These are phyloP conservation scores for Calocybe cyanea DNA, from an alignment of 768 basidiomycete genomes.

Conservation along the genomic window DNA sequence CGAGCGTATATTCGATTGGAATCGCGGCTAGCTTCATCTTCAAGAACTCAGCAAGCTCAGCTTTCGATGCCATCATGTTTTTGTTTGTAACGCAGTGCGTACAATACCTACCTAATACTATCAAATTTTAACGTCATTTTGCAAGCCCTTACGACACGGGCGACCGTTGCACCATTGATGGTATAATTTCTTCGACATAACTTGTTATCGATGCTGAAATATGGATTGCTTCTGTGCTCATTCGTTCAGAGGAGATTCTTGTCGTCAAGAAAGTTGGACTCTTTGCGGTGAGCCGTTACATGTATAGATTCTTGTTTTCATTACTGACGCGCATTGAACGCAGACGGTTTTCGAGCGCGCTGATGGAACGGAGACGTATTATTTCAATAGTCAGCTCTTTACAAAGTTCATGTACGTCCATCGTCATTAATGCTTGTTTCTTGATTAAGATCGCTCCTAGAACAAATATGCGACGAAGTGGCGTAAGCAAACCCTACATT, in stretches of 20 bases:
- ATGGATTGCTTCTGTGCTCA: no score
- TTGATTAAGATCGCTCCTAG: constrained; percentile 26
- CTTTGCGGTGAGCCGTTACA: constrained; percentile 73
- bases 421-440: background rate
- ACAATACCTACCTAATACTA: background rate
- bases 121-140: constrained; percentile 1
- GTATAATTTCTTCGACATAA: constrained; percentile 27
- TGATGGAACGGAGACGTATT: constrained; percentile 78
- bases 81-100: constrained; percentile 79
- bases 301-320: constrained; percentile 19
- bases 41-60: constrained; percentile 65
- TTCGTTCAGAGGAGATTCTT: constrained; percentile 51
- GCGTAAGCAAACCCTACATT: constrained; percentile 30
- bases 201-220: no score
- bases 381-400: constrained; percentile 77
- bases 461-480: constrained; percentile 71
- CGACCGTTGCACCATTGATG: constrained; percentile 74
- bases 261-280: constrained; percentile 79
- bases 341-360: constrained; percentile 67
- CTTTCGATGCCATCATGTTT: constrained; percentile 81
- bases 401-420: constrained; percentile 64
- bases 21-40: constrained; percentile 81
- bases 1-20: constrained; percentile 68
- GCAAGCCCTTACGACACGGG: constrained; percentile 75
- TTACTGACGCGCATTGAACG: background rate